A percentile compares a stretch with the other conserved stretches of the same genome.
Conservation (phyloP, 345 rosid genomes). For the Eucalyptus virginea region DNA sequence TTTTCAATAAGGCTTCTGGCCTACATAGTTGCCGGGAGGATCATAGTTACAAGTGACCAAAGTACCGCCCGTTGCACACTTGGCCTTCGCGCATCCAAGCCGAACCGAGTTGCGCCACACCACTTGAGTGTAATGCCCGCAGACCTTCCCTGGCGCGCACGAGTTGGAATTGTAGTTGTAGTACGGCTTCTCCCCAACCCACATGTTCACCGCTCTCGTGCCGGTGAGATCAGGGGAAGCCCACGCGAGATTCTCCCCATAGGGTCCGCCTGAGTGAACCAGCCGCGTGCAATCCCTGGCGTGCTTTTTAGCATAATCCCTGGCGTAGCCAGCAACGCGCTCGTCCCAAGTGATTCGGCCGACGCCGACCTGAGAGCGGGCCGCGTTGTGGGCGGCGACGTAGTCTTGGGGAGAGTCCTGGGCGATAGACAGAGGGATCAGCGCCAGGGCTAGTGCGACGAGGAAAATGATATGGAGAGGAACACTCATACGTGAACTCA, state of each 20-base stretch:
- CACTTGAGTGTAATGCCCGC: slow-evolving; percentile 10
- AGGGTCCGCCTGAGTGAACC: not conserved
- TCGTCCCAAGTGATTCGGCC: slow-evolving; percentile 22
- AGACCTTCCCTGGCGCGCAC: not conserved
- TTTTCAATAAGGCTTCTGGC: not conserved
- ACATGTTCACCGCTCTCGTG: not conserved
- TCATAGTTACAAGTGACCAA: slow-evolving; percentile 15
- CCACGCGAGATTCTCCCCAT: not conserved
- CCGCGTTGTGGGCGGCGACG: slow-evolving; percentile 11
- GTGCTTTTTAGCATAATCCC: slow-evolving; percentile 4
- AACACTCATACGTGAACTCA: not conserved
- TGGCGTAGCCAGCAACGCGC: slow-evolving; percentile 17
- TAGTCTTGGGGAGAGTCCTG: slow-evolving; percentile 5
- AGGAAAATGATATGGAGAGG: not conserved
- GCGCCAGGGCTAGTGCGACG: not conserved
- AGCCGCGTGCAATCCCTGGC: slow-evolving; percentile 6
- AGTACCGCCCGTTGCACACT: not conserved
- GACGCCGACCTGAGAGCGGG: slow-evolving; percentile 3
- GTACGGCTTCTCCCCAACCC: not conserved
- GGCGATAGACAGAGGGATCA: not conserved
- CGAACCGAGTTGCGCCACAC: slow-evolving; percentile 1
- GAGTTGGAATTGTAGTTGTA: not conserved
- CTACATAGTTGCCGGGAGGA: not conserved
- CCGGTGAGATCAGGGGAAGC: not conserved
- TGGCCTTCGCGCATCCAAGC: not conserved